Conservation (phyloP, 495 filamentous ascomycete genomes). For the Penicillium pancosmium region DNA sequence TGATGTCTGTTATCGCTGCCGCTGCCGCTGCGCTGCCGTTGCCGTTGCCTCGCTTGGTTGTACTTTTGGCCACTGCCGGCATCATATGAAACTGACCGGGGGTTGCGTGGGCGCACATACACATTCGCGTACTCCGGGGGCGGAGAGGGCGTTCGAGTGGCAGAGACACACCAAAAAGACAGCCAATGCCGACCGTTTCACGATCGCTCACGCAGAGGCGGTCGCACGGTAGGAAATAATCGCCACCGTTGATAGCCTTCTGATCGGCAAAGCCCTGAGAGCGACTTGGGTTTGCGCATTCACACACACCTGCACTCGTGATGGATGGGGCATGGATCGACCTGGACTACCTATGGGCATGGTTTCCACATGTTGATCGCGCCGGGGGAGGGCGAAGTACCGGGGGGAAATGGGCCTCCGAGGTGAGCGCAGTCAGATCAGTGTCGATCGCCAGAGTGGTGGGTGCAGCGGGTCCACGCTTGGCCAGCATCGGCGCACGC, state of each 20-base stretch:
- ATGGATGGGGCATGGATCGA: conserved; percentile 23
- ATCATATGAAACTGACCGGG: conserved; percentile 32
- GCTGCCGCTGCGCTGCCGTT: background rate
- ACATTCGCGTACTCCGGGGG: background rate
- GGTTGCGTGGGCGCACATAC: conserved; percentile 1
- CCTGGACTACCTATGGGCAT: background rate
- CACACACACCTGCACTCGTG: conserved; percentile 1
- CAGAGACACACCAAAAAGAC: background rate
- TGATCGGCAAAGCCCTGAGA: conserved; percentile 24
- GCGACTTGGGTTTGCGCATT: conserved; percentile 16
- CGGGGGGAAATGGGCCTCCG: conserved; percentile 12
- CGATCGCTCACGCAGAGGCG: conserved; percentile 13
- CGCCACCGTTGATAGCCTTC: conserved; percentile 30
- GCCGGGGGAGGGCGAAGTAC: conserved; percentile 10
- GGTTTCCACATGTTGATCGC: conserved; percentile 25
- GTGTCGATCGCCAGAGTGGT: conserved; percentile 15
- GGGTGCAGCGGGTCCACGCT: background rate
- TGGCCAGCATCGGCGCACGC: background rate
- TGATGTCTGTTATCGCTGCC: background rate
- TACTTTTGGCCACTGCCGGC: conserved; percentile 15
- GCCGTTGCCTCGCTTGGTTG: conserved; percentile 18
- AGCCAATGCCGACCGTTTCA: conserved; percentile 34
- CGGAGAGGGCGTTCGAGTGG: no score
- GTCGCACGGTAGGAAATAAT: conserved; percentile 19
- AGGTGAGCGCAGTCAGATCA: conserved; percentile 14